Base-by-base conservation (phyloP, 441 rosid genomes). In the Pelargonium cotyledonis region DNA sequence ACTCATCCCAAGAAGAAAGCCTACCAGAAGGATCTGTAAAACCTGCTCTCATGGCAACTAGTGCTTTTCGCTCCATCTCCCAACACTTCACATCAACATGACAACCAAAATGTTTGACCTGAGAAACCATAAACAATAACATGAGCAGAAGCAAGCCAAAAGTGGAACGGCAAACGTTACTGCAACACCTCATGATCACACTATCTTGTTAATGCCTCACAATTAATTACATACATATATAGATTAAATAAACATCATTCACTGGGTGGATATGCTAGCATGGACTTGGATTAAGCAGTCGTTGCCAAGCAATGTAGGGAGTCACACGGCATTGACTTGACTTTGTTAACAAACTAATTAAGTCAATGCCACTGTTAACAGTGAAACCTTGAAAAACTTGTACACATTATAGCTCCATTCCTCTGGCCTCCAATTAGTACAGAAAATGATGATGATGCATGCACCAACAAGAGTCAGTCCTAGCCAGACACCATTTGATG, bases 1-100 rank as follows among this genome's bases (percentile, higher is more conserved):
- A 41, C 18, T 77, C 85, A 6, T 12, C 51, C 85, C 90, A 86
- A 31, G 85, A 80, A 61, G 85, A 80, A 53, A 84, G 90, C 78
- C 85, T 70, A 12, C 71, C 76, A 16, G 84, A 83, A 65, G 84
- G 87, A 70, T 84, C 87, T 1, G 65, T 68, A 18, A 81, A 84
- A 47, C 74, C 80, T 12, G 70, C 21, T 78, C 68, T 80, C 70
- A 84, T 71, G 53, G 40, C 38, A 46, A 79, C 38, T 16, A 81
- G 85, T 43, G 80, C 85, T 64, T 46, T 44, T 68, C 81, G 83
- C 47, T 84, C 87, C 10, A 44, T 66, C 3, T 68, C 71, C 8
- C 29, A 44, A 79, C 88, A 86, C 23, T 61, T 70, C 65, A 70
- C 23, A 73, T 68, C 57, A 6, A 5, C 61, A n/a, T 6, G 8